Base-by-base conservation (phyloP, 805 yeast species). In the Candida ortonii region DNA sequence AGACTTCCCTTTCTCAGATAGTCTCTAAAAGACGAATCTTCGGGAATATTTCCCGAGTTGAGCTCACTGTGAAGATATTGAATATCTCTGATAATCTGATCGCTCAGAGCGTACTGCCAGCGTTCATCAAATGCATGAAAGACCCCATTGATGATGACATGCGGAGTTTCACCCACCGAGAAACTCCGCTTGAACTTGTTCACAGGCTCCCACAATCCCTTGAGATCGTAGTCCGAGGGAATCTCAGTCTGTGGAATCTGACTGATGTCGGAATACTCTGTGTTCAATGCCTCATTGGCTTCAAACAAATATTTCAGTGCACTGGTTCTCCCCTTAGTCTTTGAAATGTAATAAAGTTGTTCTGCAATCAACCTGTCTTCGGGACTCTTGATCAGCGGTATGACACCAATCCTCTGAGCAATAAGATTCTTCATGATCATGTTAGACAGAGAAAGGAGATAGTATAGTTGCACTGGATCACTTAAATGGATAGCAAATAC, bases 361-460 rank as follows among this genome's bases (percentile, higher is more conserved):
- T 48, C 49, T 0, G 61, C 53, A 13, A 50, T 33, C 7, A 41
- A 34, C 16, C 34, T 36, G 39, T 59, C 61, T 7, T 31, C 25
- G 3, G 38, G 47, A 9, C 49, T 38, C 5, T 53, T 57, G 7
- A 59, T 51, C 3, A 83, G 38, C 0, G 97, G 95, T n/a, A 90
- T 64, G 3, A 90, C 43, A 6, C 97, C 98, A 33, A 90, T 52
- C 56, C 89, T 82, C 44, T 88, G 83, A 0, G 96, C 85, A 12
- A 84, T 68, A 1, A 77, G 76, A 26, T 74, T 70, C 9, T 70
- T 65, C n/a, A 78, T 49, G 3, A 78, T 62, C 2, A 73, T 57
- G 16, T 68, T 65, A 2, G 80, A 49, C 21, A 78, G 63, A 7
- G 80, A 64, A 13, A 71, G 58, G 18, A 80, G 55, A 2, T 71